Evolutionary conservation across 1,284 basidiomycete genomes (phyloP).

Genomic region (Sporisorium scitamineum): DNA sequence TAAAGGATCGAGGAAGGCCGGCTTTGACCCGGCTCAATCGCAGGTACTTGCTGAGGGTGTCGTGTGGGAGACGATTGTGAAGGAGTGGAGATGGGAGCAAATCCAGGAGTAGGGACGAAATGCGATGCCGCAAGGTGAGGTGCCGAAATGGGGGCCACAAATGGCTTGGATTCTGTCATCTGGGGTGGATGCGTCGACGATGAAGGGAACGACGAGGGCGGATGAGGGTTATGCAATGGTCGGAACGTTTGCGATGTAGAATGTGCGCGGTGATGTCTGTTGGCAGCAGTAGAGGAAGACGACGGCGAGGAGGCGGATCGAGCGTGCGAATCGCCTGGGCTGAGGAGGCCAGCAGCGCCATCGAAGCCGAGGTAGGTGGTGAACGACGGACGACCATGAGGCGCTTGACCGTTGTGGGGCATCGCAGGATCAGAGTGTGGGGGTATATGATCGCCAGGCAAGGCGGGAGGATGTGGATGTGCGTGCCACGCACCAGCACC

Average conservation of each 20-base stretch:
- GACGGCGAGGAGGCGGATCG: constrained; percentile 21
- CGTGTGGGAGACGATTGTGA: neutral
- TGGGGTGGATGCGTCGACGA: constrained; percentile 7
- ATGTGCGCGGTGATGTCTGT: constrained; percentile 15
- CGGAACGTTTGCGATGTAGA: constrained; percentile 23
- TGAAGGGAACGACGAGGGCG: constrained; percentile 13
- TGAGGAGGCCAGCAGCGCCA: constrained; percentile 41
- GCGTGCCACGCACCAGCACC: constrained; percentile 4
- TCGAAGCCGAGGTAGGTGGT: constrained; percentile 51
- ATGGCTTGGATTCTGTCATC: neutral
- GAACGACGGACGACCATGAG: constrained; percentile 34
- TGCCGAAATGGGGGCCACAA: constrained; percentile 2
- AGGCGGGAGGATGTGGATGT: constrained; percentile 1
- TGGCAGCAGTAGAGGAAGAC: neutral
- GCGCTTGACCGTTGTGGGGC: constrained; percentile 1
- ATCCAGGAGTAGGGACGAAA: neutral
- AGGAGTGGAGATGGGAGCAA: neutral
- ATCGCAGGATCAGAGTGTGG: constrained; percentile 1
- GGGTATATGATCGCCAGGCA: constrained; percentile 10
- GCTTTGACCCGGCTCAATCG: constrained; percentile 35
- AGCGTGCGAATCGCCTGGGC: constrained; percentile 33
- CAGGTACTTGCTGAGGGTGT: neutral
- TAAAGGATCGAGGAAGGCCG: constrained; percentile 33
- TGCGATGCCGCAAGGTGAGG: constrained; percentile 6
- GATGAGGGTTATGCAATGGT: constrained; percentile 25